Evolutionary conservation across 306 rosid genomes (phyloP).

Genomic region (Morella rubra): DNA sequence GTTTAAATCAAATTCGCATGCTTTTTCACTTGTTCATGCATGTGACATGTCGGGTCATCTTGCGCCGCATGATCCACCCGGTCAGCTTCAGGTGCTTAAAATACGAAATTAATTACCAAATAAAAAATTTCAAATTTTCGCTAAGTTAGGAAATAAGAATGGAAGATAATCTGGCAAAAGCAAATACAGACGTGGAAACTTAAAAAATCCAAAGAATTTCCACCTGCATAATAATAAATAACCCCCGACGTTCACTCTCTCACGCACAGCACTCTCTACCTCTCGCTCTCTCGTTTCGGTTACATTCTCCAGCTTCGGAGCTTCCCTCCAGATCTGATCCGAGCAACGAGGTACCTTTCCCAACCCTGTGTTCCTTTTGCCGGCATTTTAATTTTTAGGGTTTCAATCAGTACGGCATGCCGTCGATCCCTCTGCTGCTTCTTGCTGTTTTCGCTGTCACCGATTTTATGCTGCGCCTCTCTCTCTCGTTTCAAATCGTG

Average conservation of each 20-base stretch:
- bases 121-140: no score
- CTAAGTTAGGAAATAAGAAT: not conserved
- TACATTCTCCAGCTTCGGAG: conserved; percentile 10
- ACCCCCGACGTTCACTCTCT: not conserved
- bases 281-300: not conserved
- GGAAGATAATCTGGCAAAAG: not conserved
- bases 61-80: not conserved
- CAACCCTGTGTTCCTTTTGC: not conserved
- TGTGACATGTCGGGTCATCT: not conserved
- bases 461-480: conserved; percentile 3
- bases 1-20: no score
- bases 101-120: no score
- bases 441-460: not conserved
- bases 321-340: conserved; percentile 37
- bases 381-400: conserved; percentile 18
- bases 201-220: not conserved
- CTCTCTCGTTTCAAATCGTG: not conserved
- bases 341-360: conserved; percentile 27
- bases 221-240: not conserved
- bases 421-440: conserved; percentile 4
- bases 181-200: not conserved
- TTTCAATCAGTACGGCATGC: not conserved
- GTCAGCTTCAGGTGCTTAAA: no score
- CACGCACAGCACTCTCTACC: not conserved
- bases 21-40: not conserved